Evolutionary conservation across 306 rosid genomes (phyloP), one percentile per base, ranked within the genome.

Genomic region (Cicer bijugum): DNA sequence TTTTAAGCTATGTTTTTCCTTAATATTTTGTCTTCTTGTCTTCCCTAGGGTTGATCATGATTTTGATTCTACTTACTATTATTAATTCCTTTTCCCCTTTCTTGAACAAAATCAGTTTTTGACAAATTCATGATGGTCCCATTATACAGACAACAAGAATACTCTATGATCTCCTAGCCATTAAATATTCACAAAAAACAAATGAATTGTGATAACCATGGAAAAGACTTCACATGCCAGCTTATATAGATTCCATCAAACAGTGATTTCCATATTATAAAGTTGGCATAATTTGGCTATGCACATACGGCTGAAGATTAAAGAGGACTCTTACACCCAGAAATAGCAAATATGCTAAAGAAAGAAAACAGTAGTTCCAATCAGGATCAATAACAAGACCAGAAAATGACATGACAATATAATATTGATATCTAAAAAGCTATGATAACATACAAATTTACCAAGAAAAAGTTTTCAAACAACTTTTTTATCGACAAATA

Each of bases 181-280:
- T 75, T 79, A 70, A 57, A 47, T 70, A 74, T 50, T 84, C 46
- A 43, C 42, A 47, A 73, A 72, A 74, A 65, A 23, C 72, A 74
- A 75, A 53, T 55, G 59, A 7, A 50, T 58, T 65, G 42, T 80
- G 40, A 82, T 45, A 67, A 44, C 62, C 55, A 66, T 17, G 71
- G 77, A 75, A 78, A 74, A 78, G 60, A 82, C 63, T 57, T 77
- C 75, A 23, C 57, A 51, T 17, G 78, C 85, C 77, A 59, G 80
- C 68, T 77, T 38, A 28, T 28, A 28, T 28, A 83, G 89, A 75
- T 37, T 74, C 85, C 80, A 70, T 53, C 77, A 7, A 7, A 69
- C n/a, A 74, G 40, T 69, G 78, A 63, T 68, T 50, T 14, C 57
- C 61, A 56, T 56, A 56, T 9, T 12, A 51, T 61, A 62, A 78